Percentiles rank a stretch among this genome's conserved stretches.
Conservation (phyloP, 768 basidiomycete genomes). For the Atractiella rhizophila region DNA sequence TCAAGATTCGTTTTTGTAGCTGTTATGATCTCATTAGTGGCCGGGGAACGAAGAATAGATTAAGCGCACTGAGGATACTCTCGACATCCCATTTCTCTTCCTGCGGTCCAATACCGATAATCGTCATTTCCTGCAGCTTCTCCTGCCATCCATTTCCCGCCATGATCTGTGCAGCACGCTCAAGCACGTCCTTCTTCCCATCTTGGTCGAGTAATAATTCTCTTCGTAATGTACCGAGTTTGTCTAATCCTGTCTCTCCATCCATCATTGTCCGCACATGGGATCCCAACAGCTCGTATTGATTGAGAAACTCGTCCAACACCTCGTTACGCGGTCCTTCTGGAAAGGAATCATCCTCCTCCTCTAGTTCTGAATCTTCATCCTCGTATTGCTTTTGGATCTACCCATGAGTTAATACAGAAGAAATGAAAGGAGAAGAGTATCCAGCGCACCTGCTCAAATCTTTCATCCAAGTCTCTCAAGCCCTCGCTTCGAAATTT, state of each 20-base stretch:
- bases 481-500: conserved; percentile 81
- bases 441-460: conserved; percentile 46
- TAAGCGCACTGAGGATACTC: conserved; percentile 59
- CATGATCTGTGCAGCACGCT: conserved; percentile 24
- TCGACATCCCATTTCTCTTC: conserved; percentile 74
- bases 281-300: conserved; percentile 71
- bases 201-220: conserved; percentile 44
- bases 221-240: conserved; percentile 48
- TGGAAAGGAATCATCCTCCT: conserved; percentile 27
- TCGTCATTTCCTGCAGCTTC: conserved; percentile 20
- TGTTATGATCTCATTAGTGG: conserved; percentile 19
- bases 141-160: conserved; percentile 5
- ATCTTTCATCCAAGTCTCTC: conserved; percentile 67
- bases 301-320: conserved; percentile 77
- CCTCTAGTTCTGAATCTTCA: conserved; percentile 24
- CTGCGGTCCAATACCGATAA: conserved; percentile 18
- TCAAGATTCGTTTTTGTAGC: conserved; percentile 93
- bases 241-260: too few relatives aligned
- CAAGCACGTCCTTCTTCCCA: conserved; percentile 19
- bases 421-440: neutral
- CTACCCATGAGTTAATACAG: conserved; percentile 19
- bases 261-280: conserved; percentile 63
- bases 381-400: conserved; percentile 55
- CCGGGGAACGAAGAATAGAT: neutral
- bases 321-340: conserved; percentile 72